A percentile compares a stretch with the other conserved stretches of the same genome.
phyloP scores from a whole-genome alignment of 2,329 filamentous ascomycete genomes.

The Trichoderma atrobrunneum region DNA sequence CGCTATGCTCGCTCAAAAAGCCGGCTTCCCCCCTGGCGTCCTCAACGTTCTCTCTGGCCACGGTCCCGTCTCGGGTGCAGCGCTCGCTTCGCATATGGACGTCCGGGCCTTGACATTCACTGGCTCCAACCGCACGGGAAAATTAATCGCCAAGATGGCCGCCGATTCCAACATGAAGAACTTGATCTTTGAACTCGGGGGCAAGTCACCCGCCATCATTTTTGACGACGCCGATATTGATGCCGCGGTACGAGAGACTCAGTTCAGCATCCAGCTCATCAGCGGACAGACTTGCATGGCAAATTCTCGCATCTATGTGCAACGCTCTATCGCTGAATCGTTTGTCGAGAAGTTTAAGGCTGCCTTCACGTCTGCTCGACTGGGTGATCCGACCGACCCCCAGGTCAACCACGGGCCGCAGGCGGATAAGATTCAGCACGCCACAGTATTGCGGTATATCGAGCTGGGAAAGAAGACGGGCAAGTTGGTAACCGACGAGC shows the following conservation, averaged over 20 bases:
- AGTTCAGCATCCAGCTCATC: neutral
- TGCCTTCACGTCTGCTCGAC: slow-evolving; percentile 45
- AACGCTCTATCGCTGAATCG: slow-evolving; percentile 53
- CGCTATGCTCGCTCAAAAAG: slow-evolving; percentile 61
- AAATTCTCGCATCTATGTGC: slow-evolving; percentile 57
- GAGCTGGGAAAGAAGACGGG: slow-evolving; percentile 62
- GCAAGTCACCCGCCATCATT: slow-evolving; percentile 56
- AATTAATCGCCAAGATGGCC: slow-evolving; percentile 66
- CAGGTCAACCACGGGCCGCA: slow-evolving; percentile 65
- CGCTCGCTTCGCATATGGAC: slow-evolving; percentile 59
- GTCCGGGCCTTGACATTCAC: slow-evolving; percentile 72
- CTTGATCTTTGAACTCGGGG: slow-evolving; percentile 57
- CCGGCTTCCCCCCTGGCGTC: slow-evolving; percentile 72
- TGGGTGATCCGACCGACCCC: slow-evolving; percentile 62
- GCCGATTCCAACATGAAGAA: slow-evolving; percentile 54
- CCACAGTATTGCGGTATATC: slow-evolving; percentile 63
- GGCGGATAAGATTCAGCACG: slow-evolving; percentile 61
- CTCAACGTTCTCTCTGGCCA: slow-evolving; percentile 67
- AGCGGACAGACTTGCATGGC: slow-evolving; percentile 51
- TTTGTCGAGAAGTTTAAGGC: slow-evolving; percentile 59
- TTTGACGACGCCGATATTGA: slow-evolving; percentile 60
- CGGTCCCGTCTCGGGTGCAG: slow-evolving; percentile 60
- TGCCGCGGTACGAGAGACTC: neutral
- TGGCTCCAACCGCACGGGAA: slow-evolving; percentile 63
- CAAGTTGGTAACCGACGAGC: slow-evolving; percentile 45